These are phyloP conservation scores for Tetradesmus lagerheimii DNA, from an alignment of 139 green algal species.

Conservation along the genomic window DNA sequence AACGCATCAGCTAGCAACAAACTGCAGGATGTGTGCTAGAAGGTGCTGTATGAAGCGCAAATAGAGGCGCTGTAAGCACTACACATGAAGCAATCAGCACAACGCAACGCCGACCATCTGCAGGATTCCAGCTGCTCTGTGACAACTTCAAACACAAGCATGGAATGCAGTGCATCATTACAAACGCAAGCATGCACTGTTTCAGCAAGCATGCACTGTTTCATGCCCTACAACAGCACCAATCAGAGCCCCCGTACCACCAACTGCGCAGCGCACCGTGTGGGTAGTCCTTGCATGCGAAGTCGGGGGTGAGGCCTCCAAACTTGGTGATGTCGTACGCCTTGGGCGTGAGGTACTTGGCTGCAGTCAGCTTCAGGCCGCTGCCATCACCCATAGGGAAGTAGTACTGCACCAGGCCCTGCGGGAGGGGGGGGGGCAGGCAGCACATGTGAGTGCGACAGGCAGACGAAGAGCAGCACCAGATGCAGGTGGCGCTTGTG, in stretches of 20 bases:
- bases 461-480: neutral
- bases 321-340: slow-evolving; percentile 47
- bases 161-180: too few relatives aligned
- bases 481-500: neutral
- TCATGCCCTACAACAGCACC: neutral
- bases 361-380: slow-evolving; percentile 77
- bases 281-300: slow-evolving; percentile 59
- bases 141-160: too few relatives aligned
- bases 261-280: slow-evolving; percentile 10
- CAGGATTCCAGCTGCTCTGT: too few relatives aligned
- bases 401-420: slow-evolving; percentile 79
- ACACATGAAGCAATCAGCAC: too few relatives aligned
- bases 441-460: slow-evolving; percentile 55
- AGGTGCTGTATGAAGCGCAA: neutral
- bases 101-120: too few relatives aligned
- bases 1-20: neutral
- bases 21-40: neutral
- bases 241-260: neutral
- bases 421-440: too few relatives aligned
- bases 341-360: slow-evolving; percentile 74
- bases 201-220: neutral
- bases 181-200: too few relatives aligned
- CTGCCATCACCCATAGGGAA: slow-evolving; percentile 73
- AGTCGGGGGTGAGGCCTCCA: slow-evolving; percentile 58
- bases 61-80: neutral